Evolutionary conservation across 2,329 filamentous ascomycete genomes (phyloP).

Genomic region (Alternaria arbusti): DNA sequence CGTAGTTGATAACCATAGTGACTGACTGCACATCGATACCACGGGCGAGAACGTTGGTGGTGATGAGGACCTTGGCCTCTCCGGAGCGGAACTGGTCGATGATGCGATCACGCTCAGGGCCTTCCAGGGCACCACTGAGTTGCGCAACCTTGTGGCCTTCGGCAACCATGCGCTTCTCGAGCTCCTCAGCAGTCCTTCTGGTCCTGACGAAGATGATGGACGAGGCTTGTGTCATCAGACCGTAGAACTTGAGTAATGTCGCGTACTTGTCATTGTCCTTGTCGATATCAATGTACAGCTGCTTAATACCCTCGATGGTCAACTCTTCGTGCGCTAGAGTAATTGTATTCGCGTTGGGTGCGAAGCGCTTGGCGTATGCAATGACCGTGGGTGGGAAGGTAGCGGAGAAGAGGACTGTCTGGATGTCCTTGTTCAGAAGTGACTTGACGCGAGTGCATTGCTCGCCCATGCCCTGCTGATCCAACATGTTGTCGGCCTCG

Average conservation of each 20-base stretch:
- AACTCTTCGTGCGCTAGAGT: conserved; percentile 89
- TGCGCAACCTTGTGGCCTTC: conserved; percentile 94
- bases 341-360: conserved; percentile 84
- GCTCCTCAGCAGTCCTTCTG: conserved; percentile 82
- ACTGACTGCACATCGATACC: conserved; percentile 93
- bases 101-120: conserved; percentile 78
- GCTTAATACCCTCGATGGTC: conserved; percentile 95
- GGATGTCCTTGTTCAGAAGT: conserved; percentile 74
- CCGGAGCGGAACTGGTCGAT: conserved; percentile 87
- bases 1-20: conserved; percentile 98
- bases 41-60: conserved; percentile 93
- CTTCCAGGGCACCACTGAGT: conserved; percentile 87
- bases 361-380: conserved; percentile 81
- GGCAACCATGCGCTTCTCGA: conserved; percentile 81
- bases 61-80: conserved; percentile 93
- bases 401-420: conserved; percentile 93
- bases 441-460: conserved; percentile 90
- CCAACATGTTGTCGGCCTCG: conserved; percentile 98
- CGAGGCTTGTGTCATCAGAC: conserved; percentile 93
- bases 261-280: conserved; percentile 84
- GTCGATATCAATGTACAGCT: conserved; percentile 95
- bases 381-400: conserved; percentile 89
- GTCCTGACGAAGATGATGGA: conserved; percentile 99
- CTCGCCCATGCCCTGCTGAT: conserved; percentile 92
- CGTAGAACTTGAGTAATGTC: conserved; percentile 89